Evolutionary conservation across 2,329 filamentous ascomycete genomes (phyloP).

Genomic region (Aspergillus tubingensis): DNA sequence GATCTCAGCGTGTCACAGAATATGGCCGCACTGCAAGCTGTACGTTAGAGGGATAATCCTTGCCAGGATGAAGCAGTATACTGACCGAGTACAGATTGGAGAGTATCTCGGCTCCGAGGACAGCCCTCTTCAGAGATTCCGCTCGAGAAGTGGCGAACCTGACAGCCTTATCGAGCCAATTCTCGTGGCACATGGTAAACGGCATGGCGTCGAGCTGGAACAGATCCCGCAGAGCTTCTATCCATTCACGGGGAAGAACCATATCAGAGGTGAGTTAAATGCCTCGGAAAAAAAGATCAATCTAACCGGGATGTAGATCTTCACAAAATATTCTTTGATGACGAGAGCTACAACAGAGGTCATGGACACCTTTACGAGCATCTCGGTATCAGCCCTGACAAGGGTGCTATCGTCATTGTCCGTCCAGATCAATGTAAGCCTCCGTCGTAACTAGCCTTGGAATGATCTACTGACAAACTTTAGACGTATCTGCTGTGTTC

Average conservation of each 20-base stretch:
- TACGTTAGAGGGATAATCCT: slow-evolving; percentile 25
- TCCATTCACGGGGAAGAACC: slow-evolving; percentile 57
- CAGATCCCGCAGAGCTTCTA: slow-evolving; percentile 60
- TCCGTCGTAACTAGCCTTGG: background rate
- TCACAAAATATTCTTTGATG: slow-evolving; percentile 61
- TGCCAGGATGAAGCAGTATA: slow-evolving; percentile 5
- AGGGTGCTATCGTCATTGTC: slow-evolving; percentile 56
- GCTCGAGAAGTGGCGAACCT: slow-evolving; percentile 44
- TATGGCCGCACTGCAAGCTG: slow-evolving; percentile 39
- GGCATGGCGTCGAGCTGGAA: slow-evolving; percentile 52
- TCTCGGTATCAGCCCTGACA: slow-evolving; percentile 53
- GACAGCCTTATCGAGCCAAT: slow-evolving; percentile 62
- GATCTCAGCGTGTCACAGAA: slow-evolving; percentile 38
- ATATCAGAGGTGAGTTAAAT: slow-evolving; percentile 51
- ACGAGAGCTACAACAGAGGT: slow-evolving; percentile 56
- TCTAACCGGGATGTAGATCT: slow-evolving; percentile 46
- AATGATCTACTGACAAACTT: background rate
- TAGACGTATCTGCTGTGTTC: slow-evolving; percentile 46
- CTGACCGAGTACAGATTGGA: slow-evolving; percentile 35
- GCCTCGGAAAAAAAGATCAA: background rate
- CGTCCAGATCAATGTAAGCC: slow-evolving; percentile 63
- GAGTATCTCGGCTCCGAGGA: slow-evolving; percentile 41
- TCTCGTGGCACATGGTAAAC: slow-evolving; percentile 54
- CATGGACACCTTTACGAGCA: slow-evolving; percentile 60
- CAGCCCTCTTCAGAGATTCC: slow-evolving; percentile 50